Conservation (phyloP, 2,329 filamentous ascomycete species). For the Apiospora pterosperma region DNA sequence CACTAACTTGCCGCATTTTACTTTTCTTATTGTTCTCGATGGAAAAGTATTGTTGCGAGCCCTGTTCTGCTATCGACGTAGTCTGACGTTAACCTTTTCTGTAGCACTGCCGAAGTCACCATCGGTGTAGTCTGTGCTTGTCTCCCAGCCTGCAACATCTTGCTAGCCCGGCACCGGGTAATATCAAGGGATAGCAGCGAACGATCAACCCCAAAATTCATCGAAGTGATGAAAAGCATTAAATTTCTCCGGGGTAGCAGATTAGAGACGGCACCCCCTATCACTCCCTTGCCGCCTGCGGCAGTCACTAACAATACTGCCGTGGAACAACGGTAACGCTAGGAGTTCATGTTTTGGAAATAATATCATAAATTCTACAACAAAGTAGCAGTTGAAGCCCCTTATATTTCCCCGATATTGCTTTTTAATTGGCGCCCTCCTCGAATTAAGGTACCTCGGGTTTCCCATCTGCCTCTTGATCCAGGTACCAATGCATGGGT, state of each 20-base stretch:
- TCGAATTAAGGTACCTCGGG: too few species aligned
- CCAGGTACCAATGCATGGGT: too few species aligned
- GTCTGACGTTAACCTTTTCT: background rate
- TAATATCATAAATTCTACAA: too few species aligned
- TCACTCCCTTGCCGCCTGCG: background rate
- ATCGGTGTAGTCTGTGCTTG: slow-evolving; percentile 9
- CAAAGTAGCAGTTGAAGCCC: too few species aligned
- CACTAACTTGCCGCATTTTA: background rate
- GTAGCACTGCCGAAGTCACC: slow-evolving; percentile 4
- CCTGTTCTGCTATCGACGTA: background rate
- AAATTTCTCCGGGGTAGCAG: background rate
- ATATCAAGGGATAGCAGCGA: background rate
- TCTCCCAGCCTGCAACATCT: slow-evolving; percentile 5
- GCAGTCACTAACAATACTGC: too few species aligned
- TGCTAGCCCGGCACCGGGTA: background rate
- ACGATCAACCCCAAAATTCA: background rate
- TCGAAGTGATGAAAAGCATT: background rate
- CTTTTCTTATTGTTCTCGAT: background rate
- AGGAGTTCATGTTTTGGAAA: too few species aligned
- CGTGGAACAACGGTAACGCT: too few species aligned
- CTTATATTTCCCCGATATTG: too few species aligned
- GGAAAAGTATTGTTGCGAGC: background rate
- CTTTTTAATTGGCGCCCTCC: too few species aligned
- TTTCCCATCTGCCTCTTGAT: too few species aligned
- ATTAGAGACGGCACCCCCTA: background rate